phyloP scores from a whole-genome alignment of 2,329 filamentous ascomycete species.

The Emergomyces pasteurianus region DNA sequence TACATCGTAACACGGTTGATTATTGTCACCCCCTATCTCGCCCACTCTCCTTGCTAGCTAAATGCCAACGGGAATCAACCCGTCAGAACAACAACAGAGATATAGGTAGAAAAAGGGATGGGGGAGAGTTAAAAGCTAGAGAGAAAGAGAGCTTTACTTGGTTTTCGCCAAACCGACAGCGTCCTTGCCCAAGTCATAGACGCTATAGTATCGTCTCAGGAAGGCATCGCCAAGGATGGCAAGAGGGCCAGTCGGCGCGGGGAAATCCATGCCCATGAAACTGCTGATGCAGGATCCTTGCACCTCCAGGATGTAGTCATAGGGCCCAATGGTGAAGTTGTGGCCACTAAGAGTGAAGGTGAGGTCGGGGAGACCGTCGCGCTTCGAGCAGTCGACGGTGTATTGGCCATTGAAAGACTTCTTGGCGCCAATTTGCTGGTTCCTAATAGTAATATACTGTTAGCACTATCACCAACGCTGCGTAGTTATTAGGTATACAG shows the following conservation, averaged over 20 bases:
- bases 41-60: neutral
- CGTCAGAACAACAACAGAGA: neutral
- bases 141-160: constrained; percentile 33
- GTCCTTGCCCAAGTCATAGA: constrained; percentile 86
- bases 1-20: neutral
- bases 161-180: constrained; percentile 81
- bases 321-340: constrained; percentile 80
- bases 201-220: constrained; percentile 59
- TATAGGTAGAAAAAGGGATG: too few relatives aligned
- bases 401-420: constrained; percentile 98
- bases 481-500: neutral
- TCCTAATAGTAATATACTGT: constrained; percentile 32
- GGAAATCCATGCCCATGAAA: constrained; percentile 92
- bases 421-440: constrained; percentile 95
- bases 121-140: neutral
- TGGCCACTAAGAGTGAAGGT: constrained; percentile 82
- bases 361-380: constrained; percentile 73
- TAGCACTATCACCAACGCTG: neutral
- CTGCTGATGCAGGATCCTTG: constrained; percentile 93
- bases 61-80: neutral
- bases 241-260: constrained; percentile 76
- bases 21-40: neutral
- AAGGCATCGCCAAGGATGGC: constrained; percentile 71
- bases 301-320: constrained; percentile 93
- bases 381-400: constrained; percentile 77